Base-by-base conservation (phyloP, 768 basidiomycete genomes). In the Leccinum imitatum region DNA sequence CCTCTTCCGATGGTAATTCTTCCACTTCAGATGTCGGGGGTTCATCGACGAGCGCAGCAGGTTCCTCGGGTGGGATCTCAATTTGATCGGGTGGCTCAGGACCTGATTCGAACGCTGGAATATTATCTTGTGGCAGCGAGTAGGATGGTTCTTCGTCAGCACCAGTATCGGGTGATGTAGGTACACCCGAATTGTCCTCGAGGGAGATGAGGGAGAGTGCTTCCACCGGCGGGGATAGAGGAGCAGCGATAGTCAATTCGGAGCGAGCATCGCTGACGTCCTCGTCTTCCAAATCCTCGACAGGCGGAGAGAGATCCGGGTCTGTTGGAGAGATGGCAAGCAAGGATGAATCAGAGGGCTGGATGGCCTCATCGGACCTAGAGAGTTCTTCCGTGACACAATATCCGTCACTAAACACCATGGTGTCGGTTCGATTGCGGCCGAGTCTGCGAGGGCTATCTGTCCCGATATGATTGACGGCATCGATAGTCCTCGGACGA, bases 381-480 rank as follows among this genome's bases (percentile, higher is more conserved):
- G 75, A 69, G 11, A 79, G 58, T 57, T 81, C 80, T 52, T 80
- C 80, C 10, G 69, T 70, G 52, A 78, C 60, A 54, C 54, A 74
- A 41, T 64, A 74, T 0, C 68, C 76, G 59, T 82, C 80, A 66
- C 81, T 84, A 63, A 84, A 81, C 21, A 90, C 82, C 89, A 91
- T 90, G 3, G 89, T 91, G 63, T 89, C 88, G 9, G 89, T 90
- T 61, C 88, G 76, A 61, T 71, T 81, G 33, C 88, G 76, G 2
- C 86, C 84, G 21, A 78, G 65, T 44, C 72, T 80, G 9, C 82
- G 75, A 41, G 82, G 77, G 65, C 79, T 80, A 58, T 78, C 75
- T 3, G 62, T 67, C 56, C 60, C 71, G 8, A 65, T 44, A 17
- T 63, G 63, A 17, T 30, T 62, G 50, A 53, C 19, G 19, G 39